These are phyloP conservation scores for Sonneratia caseolaris DNA, from an alignment of 345 rosid genomes.

Conservation along the genomic window DNA sequence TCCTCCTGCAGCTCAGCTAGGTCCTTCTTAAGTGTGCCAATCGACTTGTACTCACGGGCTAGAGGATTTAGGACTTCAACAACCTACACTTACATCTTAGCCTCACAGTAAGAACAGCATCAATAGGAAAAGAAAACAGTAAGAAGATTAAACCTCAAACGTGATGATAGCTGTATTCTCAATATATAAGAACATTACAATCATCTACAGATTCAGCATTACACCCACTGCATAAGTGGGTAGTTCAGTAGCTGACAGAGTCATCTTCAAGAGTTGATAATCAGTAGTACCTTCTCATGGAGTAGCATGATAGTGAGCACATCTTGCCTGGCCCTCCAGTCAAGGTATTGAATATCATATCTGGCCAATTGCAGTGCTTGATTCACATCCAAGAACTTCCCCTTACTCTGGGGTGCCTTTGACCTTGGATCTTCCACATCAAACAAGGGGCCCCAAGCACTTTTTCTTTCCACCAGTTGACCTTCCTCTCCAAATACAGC, in stretches of 20 bases:
- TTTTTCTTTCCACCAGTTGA: conserved; percentile 62
- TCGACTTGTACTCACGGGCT: conserved; percentile 90
- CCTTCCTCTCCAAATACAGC: conserved; percentile 75
- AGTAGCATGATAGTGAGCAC: conserved; percentile 83
- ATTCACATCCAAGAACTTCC: conserved; percentile 74
- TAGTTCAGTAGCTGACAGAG: not conserved
- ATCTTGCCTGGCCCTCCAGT: conserved; percentile 99
- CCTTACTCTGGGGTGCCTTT: conserved; percentile 66
- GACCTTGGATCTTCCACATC: conserved; percentile 96
- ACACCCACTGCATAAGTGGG: not conserved
- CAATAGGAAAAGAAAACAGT: not conserved
- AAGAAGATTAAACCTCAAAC: not conserved
- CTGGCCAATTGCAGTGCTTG: conserved; percentile 93
- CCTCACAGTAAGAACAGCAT: not conserved
- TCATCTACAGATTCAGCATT: not conserved
- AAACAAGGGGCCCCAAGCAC: conserved; percentile 59
- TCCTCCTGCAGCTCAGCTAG: conserved; percentile 84
- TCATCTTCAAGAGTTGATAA: not conserved
- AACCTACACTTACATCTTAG: conserved; percentile 32
- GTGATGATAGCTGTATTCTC: not conserved
- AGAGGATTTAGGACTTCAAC: conserved; percentile 94
- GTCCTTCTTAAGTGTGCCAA: conserved; percentile 87
- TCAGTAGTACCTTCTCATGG: conserved; percentile 67
- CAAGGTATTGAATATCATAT: conserved; percentile 80
- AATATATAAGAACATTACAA: not conserved